Conservation (phyloP, 2,329 filamentous ascomycete species). For the Cladosporium sp. region DNA sequence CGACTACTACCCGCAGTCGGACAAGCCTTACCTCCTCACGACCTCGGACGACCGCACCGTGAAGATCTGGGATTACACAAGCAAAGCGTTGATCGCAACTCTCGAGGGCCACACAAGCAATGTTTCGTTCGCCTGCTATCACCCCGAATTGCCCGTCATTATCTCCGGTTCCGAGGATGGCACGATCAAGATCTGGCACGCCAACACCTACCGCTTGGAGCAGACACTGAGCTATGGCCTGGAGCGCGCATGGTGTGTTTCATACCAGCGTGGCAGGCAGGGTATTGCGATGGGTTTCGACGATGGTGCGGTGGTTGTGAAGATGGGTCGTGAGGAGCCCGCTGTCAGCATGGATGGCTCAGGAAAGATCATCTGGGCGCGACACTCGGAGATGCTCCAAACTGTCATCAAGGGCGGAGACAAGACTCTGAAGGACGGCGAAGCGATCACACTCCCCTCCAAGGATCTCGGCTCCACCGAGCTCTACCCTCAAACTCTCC, state of each 20-base stretch:
- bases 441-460: constrained; percentile 77
- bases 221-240: constrained; percentile 95
- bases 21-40: constrained; percentile 83
- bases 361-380: constrained; percentile 94
- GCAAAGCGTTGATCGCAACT: constrained; percentile 93
- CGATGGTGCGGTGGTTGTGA: constrained; percentile 95
- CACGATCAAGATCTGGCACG: constrained; percentile 97
- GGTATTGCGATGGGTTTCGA: constrained; percentile 95
- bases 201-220: constrained; percentile 93
- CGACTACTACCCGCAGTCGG: constrained; percentile 71
- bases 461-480: constrained; percentile 97
- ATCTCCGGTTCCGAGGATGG: constrained; percentile 98
- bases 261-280: constrained; percentile 91
- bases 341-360: constrained; percentile 96
- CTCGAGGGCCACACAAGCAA: constrained; percentile 97
- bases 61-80: constrained; percentile 99
- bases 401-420: constrained; percentile 93
- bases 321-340: constrained; percentile 94
- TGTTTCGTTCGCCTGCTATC: constrained; percentile 96
- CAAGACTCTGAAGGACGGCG: constrained; percentile 77
- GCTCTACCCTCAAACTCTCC: constrained; percentile 89
- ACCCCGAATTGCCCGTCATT: constrained; percentile 93
- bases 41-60: constrained; percentile 95
- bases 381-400: constrained; percentile 91
- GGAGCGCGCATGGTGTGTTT: constrained; percentile 95